Base-by-base conservation (phyloP, 116 monocot genomes). In the Dioscorea cayenensis region DNA sequence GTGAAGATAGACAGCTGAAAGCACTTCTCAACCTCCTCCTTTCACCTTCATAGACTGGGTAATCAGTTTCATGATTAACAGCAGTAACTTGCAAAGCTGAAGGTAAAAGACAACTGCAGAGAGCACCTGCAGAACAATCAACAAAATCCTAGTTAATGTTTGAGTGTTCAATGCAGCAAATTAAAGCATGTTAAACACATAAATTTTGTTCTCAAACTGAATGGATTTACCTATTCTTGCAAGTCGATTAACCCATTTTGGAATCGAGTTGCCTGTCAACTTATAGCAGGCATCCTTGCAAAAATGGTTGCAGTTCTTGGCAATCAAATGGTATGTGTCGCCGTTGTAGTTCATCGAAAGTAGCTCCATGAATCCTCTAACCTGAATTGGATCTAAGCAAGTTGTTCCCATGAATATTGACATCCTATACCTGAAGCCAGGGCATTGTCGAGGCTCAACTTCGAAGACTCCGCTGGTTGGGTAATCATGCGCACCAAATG, bases 291-390 rank as follows among this genome's bases (percentile, higher is more conserved):
- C 79, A 68, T 94, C 94, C 71, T 85, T 78, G 81, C 84, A 90
- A 74, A 94, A 94, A 70, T 94, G 90, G 76, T 94, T 94, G 75
- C 94, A 94, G 50, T 94, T 94, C 79, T 90, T 94, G 23, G 70
- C 77, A 49, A 94, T 94, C 71, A 94, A 77, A 78, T 90, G 88
- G 43, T 90, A 94, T 10, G 80, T 82, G 76, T 90, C 84, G 29
- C 94, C 94, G 75, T 84, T 83, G 67, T 94, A 94, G 66, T 86
- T 77, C 51, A 75, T 71, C 19, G 94, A 90, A 59, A 88, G 77
- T 25, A 78, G 73, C 71, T 90, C 94, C 85, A 94, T 90, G 59
- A 94, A 94, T 65, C 90, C 90, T 78, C 90, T 80, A 63, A 88
- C 86, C 70, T 94, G 90, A 74, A 88, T 63, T 27, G 94, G 88